A percentile compares a stretch with the other conserved stretches of the same genome.
Conservation (phyloP, 1,139 yeast genomes). For the Hemisphaericaspora lyxosophila region DNA sequence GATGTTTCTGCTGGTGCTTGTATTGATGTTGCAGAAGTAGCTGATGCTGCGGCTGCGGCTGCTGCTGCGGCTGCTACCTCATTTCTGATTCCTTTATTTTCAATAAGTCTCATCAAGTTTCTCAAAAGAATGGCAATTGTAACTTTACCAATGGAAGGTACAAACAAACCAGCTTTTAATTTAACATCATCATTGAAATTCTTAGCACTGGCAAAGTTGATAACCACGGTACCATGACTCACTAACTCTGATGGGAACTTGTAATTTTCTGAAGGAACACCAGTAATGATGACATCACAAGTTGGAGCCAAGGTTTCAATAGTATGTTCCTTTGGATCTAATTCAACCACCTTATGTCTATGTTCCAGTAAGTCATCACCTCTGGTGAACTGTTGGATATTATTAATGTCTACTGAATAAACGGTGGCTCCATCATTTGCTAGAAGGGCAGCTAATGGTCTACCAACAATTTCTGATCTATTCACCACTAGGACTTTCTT, state of each 20-base stretch:
- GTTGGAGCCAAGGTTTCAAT: conserved; percentile 65
- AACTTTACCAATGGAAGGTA: conserved; percentile 94
- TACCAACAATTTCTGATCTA: conserved; percentile 93
- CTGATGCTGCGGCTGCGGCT: not conserved
- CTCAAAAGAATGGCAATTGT: conserved; percentile 92
- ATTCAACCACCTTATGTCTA: conserved; percentile 81
- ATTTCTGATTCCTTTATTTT: conserved; percentile 48
- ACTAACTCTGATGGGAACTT: conserved; percentile 82
- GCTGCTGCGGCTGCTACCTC: conserved; percentile 6
- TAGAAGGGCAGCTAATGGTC: conserved; percentile 91
- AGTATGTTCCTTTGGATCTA: conserved; percentile 42
- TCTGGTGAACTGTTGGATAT: conserved; percentile 87
- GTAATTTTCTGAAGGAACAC: conserved; percentile 82
- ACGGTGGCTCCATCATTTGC: conserved; percentile 98
- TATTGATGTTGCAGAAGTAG: not conserved
- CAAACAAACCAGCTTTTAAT: conserved; percentile 83
- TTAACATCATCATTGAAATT: conserved; percentile 82
- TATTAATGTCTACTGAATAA: conserved; percentile 84
- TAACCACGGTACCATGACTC: conserved; percentile 84
- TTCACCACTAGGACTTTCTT: conserved; percentile 87
- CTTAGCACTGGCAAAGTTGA: conserved; percentile 86
- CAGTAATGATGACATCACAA: conserved; percentile 93
- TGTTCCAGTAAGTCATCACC: conserved; percentile 85
- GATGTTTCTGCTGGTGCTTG: no score
- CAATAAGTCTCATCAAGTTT: conserved; percentile 76